Base-by-base conservation (phyloP, 805 yeast species). In the Yarrowia deformans region DNA sequence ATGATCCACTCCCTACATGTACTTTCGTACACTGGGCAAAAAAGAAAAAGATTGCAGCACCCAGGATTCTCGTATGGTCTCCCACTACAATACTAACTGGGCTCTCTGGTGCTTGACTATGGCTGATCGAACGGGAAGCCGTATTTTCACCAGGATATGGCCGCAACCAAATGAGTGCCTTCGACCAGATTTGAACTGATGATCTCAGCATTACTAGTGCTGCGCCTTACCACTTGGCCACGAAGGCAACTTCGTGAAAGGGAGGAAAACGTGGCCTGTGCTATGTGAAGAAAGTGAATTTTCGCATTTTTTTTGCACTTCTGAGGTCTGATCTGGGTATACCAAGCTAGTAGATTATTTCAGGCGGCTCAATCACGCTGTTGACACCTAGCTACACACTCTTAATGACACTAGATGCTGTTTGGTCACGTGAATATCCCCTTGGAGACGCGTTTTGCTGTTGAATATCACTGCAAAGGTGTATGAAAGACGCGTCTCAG, bases 201-300 rank as follows among this genome's bases (percentile, higher is more conserved):
- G 63, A 56, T 56, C 63, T 56, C 63, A 29, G 63, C 63, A 56
- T 56, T 56, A 56, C 63, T 56, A 56, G 63, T 56, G 63, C 63
- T 29, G 63, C 63, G 63, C 63, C 63, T 56, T 56, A 56, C 63
- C 67, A 61, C 67, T 61, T 48, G 54, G 67, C 67, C 54, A 61
- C 52, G 67, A 61, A 61, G 67, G 54, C 67, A 52, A 23, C 13
- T 61, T 34, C 37, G 16, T 32, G 18, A 14, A 32, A 32, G n/a
- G n/a, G 14, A 1, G 19, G 39, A 49, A 49, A 49, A 49, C 54
- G 54, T 49, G 54, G 54, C 19, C 19, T 4, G 18, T 32, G 10
- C 23, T 23, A 49, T 32, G 37, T 49, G 54, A 32, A 29, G 29
- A 29, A 29, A 29, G 29, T 4, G 29, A 23, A 2, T 23, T 23